Conservation (phyloP, 2,329 filamentous ascomycete species). For the Eutypa lata region DNA sequence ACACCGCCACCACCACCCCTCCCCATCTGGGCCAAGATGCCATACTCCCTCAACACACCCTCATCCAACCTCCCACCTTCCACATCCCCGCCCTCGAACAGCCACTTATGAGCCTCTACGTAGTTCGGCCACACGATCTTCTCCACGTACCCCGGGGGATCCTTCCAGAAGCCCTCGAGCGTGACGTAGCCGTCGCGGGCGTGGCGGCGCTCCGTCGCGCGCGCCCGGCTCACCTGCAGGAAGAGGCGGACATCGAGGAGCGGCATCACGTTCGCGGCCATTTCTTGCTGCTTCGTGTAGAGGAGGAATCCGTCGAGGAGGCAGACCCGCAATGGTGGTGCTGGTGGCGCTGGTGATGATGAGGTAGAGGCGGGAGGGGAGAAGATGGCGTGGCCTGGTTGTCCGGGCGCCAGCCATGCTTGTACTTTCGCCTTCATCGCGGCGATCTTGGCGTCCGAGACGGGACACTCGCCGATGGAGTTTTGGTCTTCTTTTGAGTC, state of each 20-base stretch:
- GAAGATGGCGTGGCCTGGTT: constrained; percentile 36
- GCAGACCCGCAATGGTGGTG: constrained; percentile 49
- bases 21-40: constrained; percentile 45
- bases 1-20: constrained; percentile 20
- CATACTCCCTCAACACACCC: constrained; percentile 39
- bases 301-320: constrained; percentile 89
- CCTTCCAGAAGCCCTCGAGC: constrained; percentile 87
- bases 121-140: constrained; percentile 96
- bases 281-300: constrained; percentile 58
- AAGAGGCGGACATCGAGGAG: constrained; percentile 76
- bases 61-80: constrained; percentile 49
- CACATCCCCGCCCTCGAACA: constrained; percentile 71
- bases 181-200: constrained; percentile 75
- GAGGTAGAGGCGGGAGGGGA: constrained; percentile 4
- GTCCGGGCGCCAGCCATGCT: constrained; percentile 42
- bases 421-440: constrained; percentile 44
- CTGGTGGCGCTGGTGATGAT: constrained; percentile 28
- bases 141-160: constrained; percentile 92
- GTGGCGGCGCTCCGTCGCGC: constrained; percentile 63
- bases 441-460: constrained; percentile 44
- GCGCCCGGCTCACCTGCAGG: constrained; percentile 64
- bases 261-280: constrained; percentile 33
- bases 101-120: constrained; percentile 72
- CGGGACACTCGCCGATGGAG: constrained; percentile 53
- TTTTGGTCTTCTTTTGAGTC: constrained; percentile 63